Evolutionary conservation across 2,329 filamentous ascomycete genomes (phyloP), one percentile per base, ranked within the genome.

Genomic region (Orbilia oligospora): DNA sequence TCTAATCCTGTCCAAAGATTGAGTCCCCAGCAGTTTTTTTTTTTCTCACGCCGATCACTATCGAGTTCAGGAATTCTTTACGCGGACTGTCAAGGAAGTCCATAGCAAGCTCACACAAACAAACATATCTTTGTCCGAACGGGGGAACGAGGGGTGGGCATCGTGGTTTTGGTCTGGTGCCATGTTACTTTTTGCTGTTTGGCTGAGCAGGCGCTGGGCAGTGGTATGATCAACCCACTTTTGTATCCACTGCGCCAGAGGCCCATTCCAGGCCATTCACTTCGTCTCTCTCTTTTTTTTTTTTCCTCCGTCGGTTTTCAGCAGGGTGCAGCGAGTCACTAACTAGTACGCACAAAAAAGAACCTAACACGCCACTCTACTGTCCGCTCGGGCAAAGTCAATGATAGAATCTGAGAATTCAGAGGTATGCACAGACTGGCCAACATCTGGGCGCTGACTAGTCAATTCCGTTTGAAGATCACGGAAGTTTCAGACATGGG

Each of bases 51-150:
- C 56, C 51, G 75, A 78, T 78, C 75, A 68, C 64, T 75, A 64
- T 75, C 64, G 64, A 69, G 71, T 75, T 75, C 64, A 69, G 71
- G 75, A 68, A 72, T 71, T 69, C 68, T 69, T 68, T 71, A 71
- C 75, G 75, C 75, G 63, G 75, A 44, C 75, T 69, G 68, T 71
- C 75, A 78, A 71, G 68, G 75, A 72, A 72, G 68, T 53, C 51
- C 68, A 55, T 66, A 64, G 64, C 33, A 61, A 38, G 63, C 55
- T 67, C 66, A 61, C 51, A 69, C 55, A 76, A 33, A 58, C 56
- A 76, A 53, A 66, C 73, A 77, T 77, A 71, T 71, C 58, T 67
- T 71, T 44, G 67, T 49, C 67, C 73, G 20, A 56, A 76, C 64
- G 55, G 53, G 44, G 65, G 64, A 76, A 63, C 71, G 51, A 75